Evolutionary conservation across 1,284 basidiomycete genomes (phyloP).

Genomic region (Sanghuangporus weigelae): DNA sequence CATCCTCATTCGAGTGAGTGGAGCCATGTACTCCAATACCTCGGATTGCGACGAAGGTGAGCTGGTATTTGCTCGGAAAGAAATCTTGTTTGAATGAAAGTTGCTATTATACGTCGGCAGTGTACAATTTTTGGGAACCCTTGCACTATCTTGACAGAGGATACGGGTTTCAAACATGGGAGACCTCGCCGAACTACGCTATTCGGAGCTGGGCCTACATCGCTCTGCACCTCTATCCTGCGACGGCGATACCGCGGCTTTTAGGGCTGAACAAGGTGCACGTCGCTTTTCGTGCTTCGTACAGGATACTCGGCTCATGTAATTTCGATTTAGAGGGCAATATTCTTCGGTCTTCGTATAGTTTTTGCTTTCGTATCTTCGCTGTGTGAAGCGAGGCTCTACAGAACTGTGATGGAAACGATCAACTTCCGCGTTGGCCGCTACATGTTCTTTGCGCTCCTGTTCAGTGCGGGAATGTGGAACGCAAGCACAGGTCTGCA

Average conservation of each 20-base stretch:
- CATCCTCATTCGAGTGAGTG: constrained; percentile 76
- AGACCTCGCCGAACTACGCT: constrained; percentile 85
- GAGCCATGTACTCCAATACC: constrained; percentile 94
- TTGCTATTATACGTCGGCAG: too few species aligned
- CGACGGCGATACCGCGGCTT: constrained; percentile 36
- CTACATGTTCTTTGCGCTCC: constrained; percentile 83
- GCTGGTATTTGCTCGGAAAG: too few species aligned
- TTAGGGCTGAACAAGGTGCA: constrained; percentile 48
- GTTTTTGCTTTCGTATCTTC: constrained; percentile 72
- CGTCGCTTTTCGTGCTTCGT: constrained; percentile 4
- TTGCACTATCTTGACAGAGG: constrained; percentile 85
- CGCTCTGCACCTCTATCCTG: constrained; percentile 65
- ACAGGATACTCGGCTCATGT: constrained; percentile 20
- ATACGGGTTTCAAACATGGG: constrained; percentile 96
- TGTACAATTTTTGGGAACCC: constrained; percentile 99
- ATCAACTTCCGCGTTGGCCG: constrained; percentile 88
- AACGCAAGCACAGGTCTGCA: constrained; percentile 74
- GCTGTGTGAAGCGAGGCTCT: constrained; percentile 81
- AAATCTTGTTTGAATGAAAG: too few species aligned
- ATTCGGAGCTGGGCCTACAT: constrained; percentile 95
- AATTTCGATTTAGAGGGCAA: constrained; percentile 50
- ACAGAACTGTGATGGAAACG: constrained; percentile 73
- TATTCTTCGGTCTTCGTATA: constrained; percentile 88
- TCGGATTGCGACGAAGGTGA: constrained; percentile 96
- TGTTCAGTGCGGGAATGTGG: constrained; percentile 92